phyloP scores from a whole-genome alignment of 2,329 filamentous ascomycete genomes.

The Colletotrichum sp. region DNA sequence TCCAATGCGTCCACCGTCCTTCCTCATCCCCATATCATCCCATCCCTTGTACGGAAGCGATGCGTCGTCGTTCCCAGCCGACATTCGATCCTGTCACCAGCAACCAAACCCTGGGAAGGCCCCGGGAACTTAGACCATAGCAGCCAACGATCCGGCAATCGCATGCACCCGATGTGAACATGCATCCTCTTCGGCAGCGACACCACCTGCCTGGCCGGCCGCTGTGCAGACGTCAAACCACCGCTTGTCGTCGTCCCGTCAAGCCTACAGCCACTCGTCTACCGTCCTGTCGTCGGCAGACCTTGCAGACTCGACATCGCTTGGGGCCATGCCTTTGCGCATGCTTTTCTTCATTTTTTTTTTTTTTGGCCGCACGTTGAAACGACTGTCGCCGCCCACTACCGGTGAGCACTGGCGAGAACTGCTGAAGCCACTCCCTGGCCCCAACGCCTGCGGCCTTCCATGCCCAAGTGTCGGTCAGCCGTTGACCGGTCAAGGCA shows the following conservation, averaged over 20 bases:
- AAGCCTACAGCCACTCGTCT: not conserved
- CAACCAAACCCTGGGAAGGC: not conserved
- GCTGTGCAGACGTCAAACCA: not conserved
- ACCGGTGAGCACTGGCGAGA: not conserved
- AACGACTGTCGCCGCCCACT: not conserved
- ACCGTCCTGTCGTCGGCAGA: not conserved
- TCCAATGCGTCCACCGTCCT: not conserved
- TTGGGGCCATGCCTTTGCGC: not conserved
- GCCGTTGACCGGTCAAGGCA: not conserved
- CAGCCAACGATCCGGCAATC: slow-evolving; percentile 11
- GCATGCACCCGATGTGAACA: not conserved
- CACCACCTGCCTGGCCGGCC: not conserved
- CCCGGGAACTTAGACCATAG: not conserved
- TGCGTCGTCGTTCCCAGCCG: not conserved
- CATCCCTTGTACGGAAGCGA: not conserved
- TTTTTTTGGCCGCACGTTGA: not conserved
- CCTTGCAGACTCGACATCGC: not conserved
- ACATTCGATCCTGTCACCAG: not conserved
- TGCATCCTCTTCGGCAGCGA: not conserved
- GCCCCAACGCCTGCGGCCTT: not conserved
- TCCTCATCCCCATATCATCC: not conserved
- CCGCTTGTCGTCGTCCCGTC: not conserved
- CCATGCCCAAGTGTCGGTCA: not conserved
- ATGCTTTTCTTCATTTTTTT: not conserved
- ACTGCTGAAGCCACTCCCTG: not conserved